A percentile compares a stretch with the other conserved stretches of the same genome.
Evolutionary conservation across 306 rosid species (phyloP).

Genomic region (Prunus campanulata): DNA sequence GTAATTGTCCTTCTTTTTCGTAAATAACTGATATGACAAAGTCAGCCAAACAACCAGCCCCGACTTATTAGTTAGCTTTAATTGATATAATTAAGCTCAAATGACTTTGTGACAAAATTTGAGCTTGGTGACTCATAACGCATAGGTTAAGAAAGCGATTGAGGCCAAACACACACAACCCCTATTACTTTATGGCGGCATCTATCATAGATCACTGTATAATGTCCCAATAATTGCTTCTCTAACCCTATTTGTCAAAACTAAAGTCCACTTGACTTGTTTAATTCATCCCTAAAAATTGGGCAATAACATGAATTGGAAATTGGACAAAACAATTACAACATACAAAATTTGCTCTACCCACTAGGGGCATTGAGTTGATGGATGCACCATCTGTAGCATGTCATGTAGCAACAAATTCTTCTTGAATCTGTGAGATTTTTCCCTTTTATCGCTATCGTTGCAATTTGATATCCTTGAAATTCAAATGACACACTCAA

Average conservation of each 20-base stretch:
- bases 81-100: conserved; percentile 1
- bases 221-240: not conserved
- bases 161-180: not conserved
- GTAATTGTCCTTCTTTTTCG: conserved; percentile 6
- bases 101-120: not conserved
- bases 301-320: not conserved
- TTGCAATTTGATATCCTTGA: too few relatives aligned
- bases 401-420: too few relatives aligned
- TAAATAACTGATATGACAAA: conserved; percentile 26
- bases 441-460: too few relatives aligned
- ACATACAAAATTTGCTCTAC: not conserved
- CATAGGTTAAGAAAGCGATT: not conserved
- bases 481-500: too few relatives aligned
- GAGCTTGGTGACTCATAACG: not conserved
- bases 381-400: too few relatives aligned
- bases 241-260: not conserved
- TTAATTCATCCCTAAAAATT: not conserved
- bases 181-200: not conserved
- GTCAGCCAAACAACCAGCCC: conserved; percentile 25
- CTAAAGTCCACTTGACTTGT: not conserved
- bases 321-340: not conserved
- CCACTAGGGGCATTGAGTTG: not conserved
- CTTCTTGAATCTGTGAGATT: too few relatives aligned
- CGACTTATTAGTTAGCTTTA: not conserved
- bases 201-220: not conserved